Base-by-base conservation (phyloP, 2,329 filamentous ascomycete genomes). In the Pseudophaeomoniella oleicola region DNA sequence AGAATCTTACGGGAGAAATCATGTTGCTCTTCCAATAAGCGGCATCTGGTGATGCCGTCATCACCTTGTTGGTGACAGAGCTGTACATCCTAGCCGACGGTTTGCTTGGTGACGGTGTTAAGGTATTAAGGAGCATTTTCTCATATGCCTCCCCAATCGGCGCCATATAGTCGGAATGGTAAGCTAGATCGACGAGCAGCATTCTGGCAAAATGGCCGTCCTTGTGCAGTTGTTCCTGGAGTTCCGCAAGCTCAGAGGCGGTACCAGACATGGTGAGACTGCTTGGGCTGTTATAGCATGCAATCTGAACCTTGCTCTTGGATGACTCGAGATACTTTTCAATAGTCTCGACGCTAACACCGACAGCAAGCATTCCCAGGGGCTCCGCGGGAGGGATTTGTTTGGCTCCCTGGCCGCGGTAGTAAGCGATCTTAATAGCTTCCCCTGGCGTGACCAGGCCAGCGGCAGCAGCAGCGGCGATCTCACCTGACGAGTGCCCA, bases 231-330 rank as follows among this genome's bases (percentile, higher is more conserved):
- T n/a, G 4, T n/a, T 11, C 29, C 33, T 37, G 19, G 11, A 42
- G 33, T 2, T 4, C 9, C 4, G 44, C 34, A 3, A 49, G 16
- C 2, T 9, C 22, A 3, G 37, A 16, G 1, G 17, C 29, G 6
- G 46, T 39, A 2, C 49, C 47, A 10, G 50, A 53, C 3, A 53
- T 6, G 0, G 46, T 52, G 3, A 51, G 36, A 35, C 47, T 53
- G 5, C 39, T 16, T 1, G 46, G 50, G 13, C 49, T 50, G 17
- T 53, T 53, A 14, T 50, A 42, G 35, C 50, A 52, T 2, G 46
- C 50, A 6, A 52, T 35, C 3, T 37, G 37, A 4, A 49, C 40
- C 9, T 43, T 42, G 35, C 30, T 12, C 16, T 16, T 16, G 53
- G 43, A 3, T 27, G 36, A 30, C n/a, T n/a, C n/a, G 5, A 54